Percentiles rank a stretch among this genome's conserved stretches.
phyloP scores from a whole-genome alignment of 257 asterid genomes.

The Solanum raphanifolium region DNA sequence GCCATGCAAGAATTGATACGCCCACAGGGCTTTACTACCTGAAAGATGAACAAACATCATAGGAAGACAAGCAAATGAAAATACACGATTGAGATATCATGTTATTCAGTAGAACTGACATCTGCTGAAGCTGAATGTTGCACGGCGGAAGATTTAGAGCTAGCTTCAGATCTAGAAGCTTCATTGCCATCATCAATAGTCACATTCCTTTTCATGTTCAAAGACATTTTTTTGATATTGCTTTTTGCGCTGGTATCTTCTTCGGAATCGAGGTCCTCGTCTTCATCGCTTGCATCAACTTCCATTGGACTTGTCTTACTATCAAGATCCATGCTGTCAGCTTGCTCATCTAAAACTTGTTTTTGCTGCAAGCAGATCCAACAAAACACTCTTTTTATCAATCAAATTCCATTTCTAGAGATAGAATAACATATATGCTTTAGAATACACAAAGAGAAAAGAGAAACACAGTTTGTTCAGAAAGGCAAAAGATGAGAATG shows the following conservation, averaged over 20 bases:
- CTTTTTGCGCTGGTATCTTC: constrained; percentile 33
- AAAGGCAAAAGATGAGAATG: neutral
- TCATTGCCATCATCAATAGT: constrained; percentile 22
- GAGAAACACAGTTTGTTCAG: neutral
- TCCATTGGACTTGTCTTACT: constrained; percentile 25
- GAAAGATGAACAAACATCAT: constrained; percentile 20
- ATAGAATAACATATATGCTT: neutral
- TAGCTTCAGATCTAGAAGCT: constrained; percentile 30
- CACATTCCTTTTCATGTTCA: constrained; percentile 32
- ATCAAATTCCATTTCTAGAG: neutral
- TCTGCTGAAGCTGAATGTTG: constrained; percentile 62
- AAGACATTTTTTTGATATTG: constrained; percentile 43
- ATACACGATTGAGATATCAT: neutral
- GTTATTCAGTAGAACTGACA: constrained; percentile 36
- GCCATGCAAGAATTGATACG: constrained; percentile 87
- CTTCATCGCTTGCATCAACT: constrained; percentile 28
- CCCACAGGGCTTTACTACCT: constrained; percentile 93
- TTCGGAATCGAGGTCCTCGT: constrained; percentile 43
- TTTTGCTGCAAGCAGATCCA: constrained; percentile 40
- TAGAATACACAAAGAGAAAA: neutral
- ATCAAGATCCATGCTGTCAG: constrained; percentile 22
- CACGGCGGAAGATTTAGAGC: constrained; percentile 32
- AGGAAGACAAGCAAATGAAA: neutral
- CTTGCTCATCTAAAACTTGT: constrained; percentile 33
- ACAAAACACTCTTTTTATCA: constrained; percentile 3